Base-by-base conservation (phyloP, 768 basidiomycete species). In the Leccinum uliginosum region DNA sequence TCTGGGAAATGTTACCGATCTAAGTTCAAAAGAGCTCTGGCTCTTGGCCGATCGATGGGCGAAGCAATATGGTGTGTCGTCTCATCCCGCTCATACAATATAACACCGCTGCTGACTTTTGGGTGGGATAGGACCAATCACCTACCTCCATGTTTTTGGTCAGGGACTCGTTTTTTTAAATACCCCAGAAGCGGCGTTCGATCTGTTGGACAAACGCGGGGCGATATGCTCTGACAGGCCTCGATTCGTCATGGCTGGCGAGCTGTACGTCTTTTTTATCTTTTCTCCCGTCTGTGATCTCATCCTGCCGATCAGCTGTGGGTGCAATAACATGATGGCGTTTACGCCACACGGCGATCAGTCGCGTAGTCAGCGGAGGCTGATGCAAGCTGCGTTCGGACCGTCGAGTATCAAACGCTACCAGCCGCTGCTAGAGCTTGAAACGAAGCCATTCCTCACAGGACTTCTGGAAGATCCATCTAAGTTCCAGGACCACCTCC, bases 201-300 rank as follows among this genome's bases (percentile, higher is more conserved):
- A 89, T 34, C 71, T 92, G 54, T 73, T 92, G 60, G 88, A 91
- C 54, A 86, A 82, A 65, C 80, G 82, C 29, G 86, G 87, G 7
- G 73, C 79, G 9, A 83, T 89, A 27, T 91, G 90, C 68, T 84
- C 88, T 8, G 89, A 90, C 72, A 87, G 86, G 67, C 86, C 86
- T 0, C 72, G 74, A 24, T 73, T 89, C 23, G 76, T 86, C 45
- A 90, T 91, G 89, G 75, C 73, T 14, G 83, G 84, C 23, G 87
- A 91, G 51, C 74, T 89, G 80, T 89, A 63, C 65, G 85, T 82
- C n/a, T 19, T n/a, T 12, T 24, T n/a, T 47, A 3, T 1, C 15
- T 30, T 6, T 17, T 19, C 17, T 17, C 15, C 15, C 5, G 23
- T 14, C 40, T 24, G 2, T 32, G 43, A 56, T 59, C 55, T 53